phyloP scores from a whole-genome alignment of 768 basidiomycete species.

The Postia placenta region DNA sequence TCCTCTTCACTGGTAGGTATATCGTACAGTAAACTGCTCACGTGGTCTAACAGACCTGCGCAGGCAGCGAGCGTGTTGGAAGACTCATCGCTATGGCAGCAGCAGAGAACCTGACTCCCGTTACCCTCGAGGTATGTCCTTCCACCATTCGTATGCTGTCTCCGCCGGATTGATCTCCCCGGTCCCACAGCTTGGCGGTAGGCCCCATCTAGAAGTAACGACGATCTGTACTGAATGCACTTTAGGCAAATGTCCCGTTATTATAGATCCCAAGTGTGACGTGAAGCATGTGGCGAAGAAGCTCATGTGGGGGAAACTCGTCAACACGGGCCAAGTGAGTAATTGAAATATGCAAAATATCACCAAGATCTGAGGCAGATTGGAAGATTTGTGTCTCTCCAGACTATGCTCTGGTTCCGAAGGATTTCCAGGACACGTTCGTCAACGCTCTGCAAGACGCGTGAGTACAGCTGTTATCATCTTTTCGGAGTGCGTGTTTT shows the following conservation, averaged over 20 bases:
- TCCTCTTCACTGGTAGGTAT: conserved; percentile 9
- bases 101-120: conserved; percentile 73
- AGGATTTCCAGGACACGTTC: conserved; percentile 28
- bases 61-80: conserved; percentile 43
- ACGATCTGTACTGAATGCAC: not conserved
- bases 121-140: conserved; percentile 48
- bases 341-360: not conserved
- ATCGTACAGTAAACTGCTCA: not conserved
- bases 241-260: conserved; percentile 57
- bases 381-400: conserved; percentile 61
- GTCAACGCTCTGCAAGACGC: conserved; percentile 33
- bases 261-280: conserved; percentile 55
- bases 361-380: not conserved
- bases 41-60: not conserved
- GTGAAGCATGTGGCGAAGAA: conserved; percentile 56
- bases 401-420: conserved; percentile 41
- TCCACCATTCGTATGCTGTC: no score
- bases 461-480: conserved; percentile 22
- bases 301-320: conserved; percentile 68
- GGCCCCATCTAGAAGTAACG: not conserved
- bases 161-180: conserved; percentile 31
- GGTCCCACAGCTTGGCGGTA: conserved; percentile 38
- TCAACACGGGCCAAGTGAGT: conserved; percentile 54
- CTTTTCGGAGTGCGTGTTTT: not conserved
- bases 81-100: conserved; percentile 68